Percentiles rank a stretch among this genome's conserved stretches.
These are phyloP conservation scores for Malassezia globosa DNA, from an alignment of 1,284 basidiomycete genomes.

Conservation along the genomic window DNA sequence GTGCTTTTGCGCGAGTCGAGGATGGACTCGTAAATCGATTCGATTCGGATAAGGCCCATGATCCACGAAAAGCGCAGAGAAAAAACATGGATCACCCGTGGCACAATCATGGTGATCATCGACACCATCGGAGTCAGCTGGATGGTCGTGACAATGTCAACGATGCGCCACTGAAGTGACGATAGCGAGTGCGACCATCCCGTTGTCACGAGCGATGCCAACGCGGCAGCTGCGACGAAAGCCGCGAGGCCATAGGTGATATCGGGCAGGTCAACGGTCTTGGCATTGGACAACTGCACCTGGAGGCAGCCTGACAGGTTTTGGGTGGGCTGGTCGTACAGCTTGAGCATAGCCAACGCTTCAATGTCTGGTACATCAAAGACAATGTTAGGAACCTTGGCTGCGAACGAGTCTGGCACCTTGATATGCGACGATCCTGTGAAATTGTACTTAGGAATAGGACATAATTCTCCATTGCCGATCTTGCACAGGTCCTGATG, in stretches of 20 bases:
- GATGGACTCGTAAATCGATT: conserved; percentile 64
- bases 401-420: conserved; percentile 54
- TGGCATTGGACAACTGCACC: conserved; percentile 79
- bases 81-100: conserved; percentile 66
- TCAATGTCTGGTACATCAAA: conserved; percentile 84
- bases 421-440: conserved; percentile 60
- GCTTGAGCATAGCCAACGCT: conserved; percentile 69
- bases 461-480: conserved; percentile 34
- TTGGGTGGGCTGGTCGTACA: conserved; percentile 54
- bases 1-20: conserved; percentile 68
- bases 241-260: conserved; percentile 69
- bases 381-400: conserved; percentile 63
- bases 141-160: conserved; percentile 70
- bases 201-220: conserved; percentile 62
- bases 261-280: conserved; percentile 62
- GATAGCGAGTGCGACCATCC: conserved; percentile 42
- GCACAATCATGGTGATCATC: conserved; percentile 74
- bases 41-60: conserved; percentile 64
- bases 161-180: conserved; percentile 54
- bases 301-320: conserved; percentile 78
- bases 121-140: conserved; percentile 68
- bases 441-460: conserved; percentile 43
- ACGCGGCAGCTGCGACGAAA: conserved; percentile 59
- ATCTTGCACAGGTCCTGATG: conserved; percentile 39
- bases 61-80: conserved; percentile 80